Base-by-base conservation (phyloP, 441 rosid genomes). In the Populus hybrid region DNA sequence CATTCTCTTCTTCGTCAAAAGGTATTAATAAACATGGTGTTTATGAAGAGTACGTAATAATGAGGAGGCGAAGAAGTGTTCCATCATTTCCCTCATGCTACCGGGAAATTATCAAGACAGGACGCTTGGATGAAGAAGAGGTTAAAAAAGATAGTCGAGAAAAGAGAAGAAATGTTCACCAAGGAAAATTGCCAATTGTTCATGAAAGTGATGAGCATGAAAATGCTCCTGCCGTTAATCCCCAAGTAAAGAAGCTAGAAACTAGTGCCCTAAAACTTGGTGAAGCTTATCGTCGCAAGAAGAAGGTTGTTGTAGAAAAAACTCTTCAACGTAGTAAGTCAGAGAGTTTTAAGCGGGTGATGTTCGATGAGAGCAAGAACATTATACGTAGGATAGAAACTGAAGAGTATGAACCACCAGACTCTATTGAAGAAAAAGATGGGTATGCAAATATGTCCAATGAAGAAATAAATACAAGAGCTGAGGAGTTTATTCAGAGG, bases 401-500 rank as follows among this genome's bases (percentile, higher is more conserved):
- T 14, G 75, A 64, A n/a, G 71, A 61, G 36, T 23, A 42, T 2
- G 72, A 68, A 42, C 77, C 45, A 7, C 26, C 65, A 9, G n/a
- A 67, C 18, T 7, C 18, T 18, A 23, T 12, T 4, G 88, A 87
- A 35, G 87, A 90, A 61, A 79, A 85, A 0, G 83, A 88, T 35
- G 90, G 89, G 83, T 91, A 86, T 31, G 86, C 91, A 31, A 82
- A 75, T 36, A 77, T 93, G 97, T 85, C 97, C 0, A 82, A 88
- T 35, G 96, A 91, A 64, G 97, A 93, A 40, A 67, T 93, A 75
- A 91, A 90, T 76, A 85, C 81, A 82, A 86, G 94, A 79, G 93
- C 90, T n/a, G 95, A 93, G 82, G 94, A 91, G 74, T 93, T 93
- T 56, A 93, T 93, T 81, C 80, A 79, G 74, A 80, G 81, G 68